These are phyloP conservation scores for Talaromyces marneffei DNA, from an alignment of 2,329 filamentous ascomycete genomes.

Conservation along the genomic window DNA sequence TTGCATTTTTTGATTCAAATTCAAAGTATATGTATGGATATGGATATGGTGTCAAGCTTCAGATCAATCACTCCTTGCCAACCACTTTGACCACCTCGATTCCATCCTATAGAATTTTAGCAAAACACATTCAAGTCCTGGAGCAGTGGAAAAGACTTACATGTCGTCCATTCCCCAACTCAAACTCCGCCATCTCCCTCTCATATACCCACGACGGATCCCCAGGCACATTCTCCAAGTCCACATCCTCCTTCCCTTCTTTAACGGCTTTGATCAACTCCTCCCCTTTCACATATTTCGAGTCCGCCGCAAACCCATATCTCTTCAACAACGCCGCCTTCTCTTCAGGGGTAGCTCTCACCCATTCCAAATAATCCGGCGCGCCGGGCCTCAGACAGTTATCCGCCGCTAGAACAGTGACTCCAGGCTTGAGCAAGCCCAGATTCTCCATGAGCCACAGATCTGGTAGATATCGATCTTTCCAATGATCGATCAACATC, in stretches of 20 bases:
- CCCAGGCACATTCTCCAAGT: constrained; percentile 37
- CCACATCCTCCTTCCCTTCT: constrained; percentile 21
- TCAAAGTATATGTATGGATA: too few species aligned
- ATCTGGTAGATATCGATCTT: constrained; percentile 68
- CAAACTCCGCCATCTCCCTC: constrained; percentile 44
- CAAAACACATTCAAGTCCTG: neutral
- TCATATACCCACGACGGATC: constrained; percentile 63
- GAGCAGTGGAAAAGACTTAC: neutral
- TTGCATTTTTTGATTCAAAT: too few species aligned
- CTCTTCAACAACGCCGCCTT: constrained; percentile 39
- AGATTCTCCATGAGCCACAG: constrained; percentile 71
- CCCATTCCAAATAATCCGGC: constrained; percentile 10
- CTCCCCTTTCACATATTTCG: constrained; percentile 16
- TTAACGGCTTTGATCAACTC: constrained; percentile 25
- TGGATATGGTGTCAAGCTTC: neutral
- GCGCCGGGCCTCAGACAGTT: constrained; percentile 41
- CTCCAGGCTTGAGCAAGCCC: constrained; percentile 53
- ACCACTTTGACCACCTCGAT: constrained; percentile 12
- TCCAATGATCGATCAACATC: constrained; percentile 76
- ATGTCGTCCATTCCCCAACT: neutral
- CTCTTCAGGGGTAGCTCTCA: neutral
- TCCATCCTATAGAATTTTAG: constrained; percentile 1
- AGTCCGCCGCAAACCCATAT: constrained; percentile 49
- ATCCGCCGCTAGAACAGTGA: constrained; percentile 42
- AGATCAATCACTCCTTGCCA: constrained; percentile 12